phyloP scores from a whole-genome alignment of 2,329 filamentous ascomycete species.

The Colletotrichum gloeosporioides region DNA sequence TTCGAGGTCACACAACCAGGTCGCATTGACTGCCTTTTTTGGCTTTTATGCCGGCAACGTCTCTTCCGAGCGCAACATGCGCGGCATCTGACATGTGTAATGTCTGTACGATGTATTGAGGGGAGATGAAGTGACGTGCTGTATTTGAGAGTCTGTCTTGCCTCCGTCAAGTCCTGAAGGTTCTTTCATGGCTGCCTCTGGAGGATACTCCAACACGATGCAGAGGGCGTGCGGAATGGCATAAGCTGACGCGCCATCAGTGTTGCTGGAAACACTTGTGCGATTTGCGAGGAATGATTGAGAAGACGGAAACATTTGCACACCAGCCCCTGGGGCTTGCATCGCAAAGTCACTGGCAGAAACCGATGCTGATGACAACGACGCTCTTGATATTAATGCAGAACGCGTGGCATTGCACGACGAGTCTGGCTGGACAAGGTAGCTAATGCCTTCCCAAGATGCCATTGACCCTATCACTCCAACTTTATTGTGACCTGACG shows the following conservation, averaged over 20 bases:
- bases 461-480: neutral
- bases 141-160: neutral
- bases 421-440: neutral
- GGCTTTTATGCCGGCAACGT: no score
- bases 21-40: no score
- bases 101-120: no score
- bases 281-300: neutral
- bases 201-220: neutral
- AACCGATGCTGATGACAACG: neutral
- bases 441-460: neutral
- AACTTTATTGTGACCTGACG: neutral
- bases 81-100: no score
- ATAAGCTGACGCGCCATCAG: neutral
- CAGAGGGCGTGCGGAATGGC: neutral
- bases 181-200: neutral
- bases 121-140: neutral
- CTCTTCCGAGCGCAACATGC: no score
- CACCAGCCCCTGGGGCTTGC: neutral
- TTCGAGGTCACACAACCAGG: no score
- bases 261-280: neutral
- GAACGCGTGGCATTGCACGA: neutral
- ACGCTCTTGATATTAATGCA: neutral
- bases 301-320: neutral
- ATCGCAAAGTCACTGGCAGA: neutral
- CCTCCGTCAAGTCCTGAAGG: neutral